Conservation (phyloP, 306 rosid species). For the Ormosia semicastrata region DNA sequence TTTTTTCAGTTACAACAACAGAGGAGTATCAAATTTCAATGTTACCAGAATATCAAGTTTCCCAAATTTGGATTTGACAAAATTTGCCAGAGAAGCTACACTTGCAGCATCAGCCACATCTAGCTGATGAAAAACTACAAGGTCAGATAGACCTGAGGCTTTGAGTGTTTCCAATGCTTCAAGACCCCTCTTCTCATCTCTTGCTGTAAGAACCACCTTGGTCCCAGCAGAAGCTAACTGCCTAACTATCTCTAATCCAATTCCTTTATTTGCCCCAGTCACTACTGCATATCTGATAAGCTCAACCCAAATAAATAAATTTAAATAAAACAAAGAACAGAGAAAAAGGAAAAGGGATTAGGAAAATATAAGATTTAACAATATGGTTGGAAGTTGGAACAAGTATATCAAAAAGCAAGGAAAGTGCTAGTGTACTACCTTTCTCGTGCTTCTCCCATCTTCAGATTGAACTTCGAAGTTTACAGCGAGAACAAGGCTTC, state of each 20-base stretch:
- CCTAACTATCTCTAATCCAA: conserved; percentile 30
- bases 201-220: conserved; percentile 40
- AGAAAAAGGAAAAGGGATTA: too few relatives aligned
- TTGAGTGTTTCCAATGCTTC: conserved; percentile 25
- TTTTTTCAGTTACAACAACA: not conserved
- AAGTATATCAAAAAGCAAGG: not conserved
- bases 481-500: too few relatives aligned
- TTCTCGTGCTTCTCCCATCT: not conserved
- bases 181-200: conserved; percentile 43
- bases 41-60: conserved; percentile 19
- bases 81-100: conserved; percentile 27
- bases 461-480: too few relatives aligned
- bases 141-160: conserved; percentile 11
- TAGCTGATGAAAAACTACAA: conserved; percentile 32
- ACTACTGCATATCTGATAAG: conserved; percentile 34
- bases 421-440: not conserved
- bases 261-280: conserved; percentile 39
- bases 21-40: not conserved
- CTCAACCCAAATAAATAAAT: not conserved
- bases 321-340: too few relatives aligned
- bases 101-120: conserved; percentile 43
- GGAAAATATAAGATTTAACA: not conserved
- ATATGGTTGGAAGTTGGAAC: not conserved
- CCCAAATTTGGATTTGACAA: not conserved
- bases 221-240: conserved; percentile 38